Conservation (phyloP, 2,329 filamentous ascomycete species). For the Cladosporium colombiae region DNA sequence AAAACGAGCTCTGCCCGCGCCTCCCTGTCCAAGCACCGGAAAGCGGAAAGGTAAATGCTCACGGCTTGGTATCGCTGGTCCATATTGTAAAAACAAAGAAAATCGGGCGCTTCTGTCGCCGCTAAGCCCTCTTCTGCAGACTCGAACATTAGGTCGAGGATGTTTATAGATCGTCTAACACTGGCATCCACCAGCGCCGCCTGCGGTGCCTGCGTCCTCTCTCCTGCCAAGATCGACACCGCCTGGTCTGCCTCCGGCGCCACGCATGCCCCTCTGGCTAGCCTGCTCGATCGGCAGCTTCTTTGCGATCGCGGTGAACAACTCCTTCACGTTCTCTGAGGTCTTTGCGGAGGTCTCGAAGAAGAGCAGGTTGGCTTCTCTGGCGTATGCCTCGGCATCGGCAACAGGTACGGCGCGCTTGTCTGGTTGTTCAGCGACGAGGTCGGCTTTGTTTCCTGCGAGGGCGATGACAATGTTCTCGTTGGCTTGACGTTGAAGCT, state of each 20-base stretch:
- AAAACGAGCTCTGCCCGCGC: slow-evolving; percentile 9
- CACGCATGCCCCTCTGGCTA: slow-evolving; percentile 80
- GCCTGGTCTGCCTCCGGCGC: slow-evolving; percentile 56
- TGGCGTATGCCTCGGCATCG: slow-evolving; percentile 93
- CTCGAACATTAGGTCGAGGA: not conserved
- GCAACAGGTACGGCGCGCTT: slow-evolving; percentile 88
- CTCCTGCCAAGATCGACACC: slow-evolving; percentile 69
- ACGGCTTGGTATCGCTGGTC: slow-evolving; percentile 21
- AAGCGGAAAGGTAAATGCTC: slow-evolving; percentile 16
- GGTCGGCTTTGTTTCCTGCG: slow-evolving; percentile 95
- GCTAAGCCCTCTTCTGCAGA: slow-evolving; percentile 5
- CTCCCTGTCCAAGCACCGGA: slow-evolving; percentile 11
- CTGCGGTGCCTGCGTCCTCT: slow-evolving; percentile 60
- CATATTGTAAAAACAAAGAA: slow-evolving; percentile 19
- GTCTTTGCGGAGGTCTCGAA: slow-evolving; percentile 99
- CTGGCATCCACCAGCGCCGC: slow-evolving; percentile 61
- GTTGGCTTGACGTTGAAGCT: slow-evolving; percentile 96
- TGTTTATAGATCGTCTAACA: slow-evolving; percentile 50
- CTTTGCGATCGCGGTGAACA: slow-evolving; percentile 97
- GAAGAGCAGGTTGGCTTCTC: slow-evolving; percentile 90
- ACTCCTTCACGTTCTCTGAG: slow-evolving; percentile 88
- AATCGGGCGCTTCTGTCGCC: slow-evolving; percentile 14
- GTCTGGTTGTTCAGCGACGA: slow-evolving; percentile 90
- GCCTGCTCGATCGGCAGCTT: slow-evolving; percentile 95
- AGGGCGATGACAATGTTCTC: slow-evolving; percentile 99